phyloP scores from a whole-genome alignment of 495 filamentous ascomycete genomes.

The Penicillium diatomitis region DNA sequence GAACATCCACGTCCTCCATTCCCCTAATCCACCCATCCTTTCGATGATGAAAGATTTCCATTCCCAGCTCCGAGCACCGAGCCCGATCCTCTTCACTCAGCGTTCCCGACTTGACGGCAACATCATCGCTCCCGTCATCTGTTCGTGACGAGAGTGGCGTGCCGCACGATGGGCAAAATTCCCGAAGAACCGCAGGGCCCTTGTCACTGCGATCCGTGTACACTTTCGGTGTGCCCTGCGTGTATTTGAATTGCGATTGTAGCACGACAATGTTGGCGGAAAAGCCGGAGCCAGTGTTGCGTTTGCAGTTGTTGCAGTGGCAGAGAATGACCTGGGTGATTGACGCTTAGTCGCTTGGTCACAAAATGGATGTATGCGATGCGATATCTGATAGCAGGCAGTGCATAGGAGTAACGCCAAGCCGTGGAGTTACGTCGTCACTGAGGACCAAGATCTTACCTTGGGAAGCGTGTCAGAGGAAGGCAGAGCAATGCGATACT shows the following conservation, averaged over 20 bases:
- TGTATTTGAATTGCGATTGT: constrained; percentile 7
- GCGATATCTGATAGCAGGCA: too few species aligned
- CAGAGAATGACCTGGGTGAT: constrained; percentile 15
- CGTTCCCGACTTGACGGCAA: constrained; percentile 19
- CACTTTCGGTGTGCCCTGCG: constrained; percentile 14
- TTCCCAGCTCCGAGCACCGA: constrained; percentile 2
- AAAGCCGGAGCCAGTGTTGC: constrained; percentile 20
- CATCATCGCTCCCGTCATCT: not conserved
- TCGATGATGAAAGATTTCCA: constrained; percentile 12
- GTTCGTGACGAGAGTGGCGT: constrained; percentile 13
- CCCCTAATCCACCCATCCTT: constrained; percentile 16
- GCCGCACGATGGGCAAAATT: constrained; percentile 23
- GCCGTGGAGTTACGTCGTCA: too few species aligned
- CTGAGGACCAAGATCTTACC: not conserved
- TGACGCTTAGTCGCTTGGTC: too few species aligned
- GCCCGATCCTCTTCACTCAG: constrained; percentile 12
- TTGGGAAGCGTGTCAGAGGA: constrained; percentile 10
- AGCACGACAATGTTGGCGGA: constrained; percentile 21
- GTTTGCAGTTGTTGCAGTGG: constrained; percentile 26
- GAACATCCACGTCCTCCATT: constrained; percentile 2
- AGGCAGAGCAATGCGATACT: constrained; percentile 17
- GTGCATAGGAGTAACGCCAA: too few species aligned
- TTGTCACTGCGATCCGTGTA: constrained; percentile 9
- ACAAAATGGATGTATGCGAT: too few species aligned
- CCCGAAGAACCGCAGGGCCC: constrained; percentile 4